A percentile compares a stretch with the other conserved stretches of the same genome.
Conservation (phyloP, 257 asterid species). For the Nyctanthes arbortristis region DNA sequence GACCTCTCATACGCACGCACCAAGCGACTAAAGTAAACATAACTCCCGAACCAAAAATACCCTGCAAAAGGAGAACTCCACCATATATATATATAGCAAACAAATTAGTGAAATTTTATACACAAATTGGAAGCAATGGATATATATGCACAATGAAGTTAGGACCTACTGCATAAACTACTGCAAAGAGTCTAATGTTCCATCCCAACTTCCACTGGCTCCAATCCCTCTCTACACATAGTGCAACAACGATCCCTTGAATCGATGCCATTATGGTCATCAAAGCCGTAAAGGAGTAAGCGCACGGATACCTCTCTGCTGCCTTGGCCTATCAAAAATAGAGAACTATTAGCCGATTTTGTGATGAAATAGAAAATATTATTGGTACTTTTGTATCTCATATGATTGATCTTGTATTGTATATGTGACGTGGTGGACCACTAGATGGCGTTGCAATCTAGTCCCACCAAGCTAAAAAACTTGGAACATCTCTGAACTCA, state of each 20-base stretch:
- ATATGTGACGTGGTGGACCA: too few relatives aligned
- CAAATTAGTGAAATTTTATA: background rate
- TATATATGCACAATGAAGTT: background rate
- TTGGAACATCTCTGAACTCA: too few relatives aligned
- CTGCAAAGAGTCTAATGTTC: constrained; percentile 56
- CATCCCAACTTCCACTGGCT: constrained; percentile 58
- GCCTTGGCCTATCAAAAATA: constrained; percentile 54
- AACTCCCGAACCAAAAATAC: constrained; percentile 50
- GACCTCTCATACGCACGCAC: constrained; percentile 61
- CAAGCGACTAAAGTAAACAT: constrained; percentile 48
- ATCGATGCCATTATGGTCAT: constrained; percentile 47
- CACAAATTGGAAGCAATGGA: background rate
- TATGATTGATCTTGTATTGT: too few relatives aligned
- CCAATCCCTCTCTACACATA: constrained; percentile 56
- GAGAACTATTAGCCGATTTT: too few relatives aligned
- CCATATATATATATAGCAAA: background rate
- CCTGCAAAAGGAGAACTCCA: constrained; percentile 31
- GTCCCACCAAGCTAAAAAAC: too few relatives aligned
- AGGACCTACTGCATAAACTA: constrained; percentile 39
- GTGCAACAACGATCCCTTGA: constrained; percentile 37
- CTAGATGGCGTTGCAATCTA: too few relatives aligned
- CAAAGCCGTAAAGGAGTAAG: constrained; percentile 59
- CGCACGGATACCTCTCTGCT: constrained; percentile 54
- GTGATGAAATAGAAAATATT: too few relatives aligned
- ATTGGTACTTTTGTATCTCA: too few relatives aligned